Percentiles rank a stretch among this genome's conserved stretches.
Evolutionary conservation across 179 eudicot species (phyloP).

Genomic region (Sideroxylon spinosum): DNA sequence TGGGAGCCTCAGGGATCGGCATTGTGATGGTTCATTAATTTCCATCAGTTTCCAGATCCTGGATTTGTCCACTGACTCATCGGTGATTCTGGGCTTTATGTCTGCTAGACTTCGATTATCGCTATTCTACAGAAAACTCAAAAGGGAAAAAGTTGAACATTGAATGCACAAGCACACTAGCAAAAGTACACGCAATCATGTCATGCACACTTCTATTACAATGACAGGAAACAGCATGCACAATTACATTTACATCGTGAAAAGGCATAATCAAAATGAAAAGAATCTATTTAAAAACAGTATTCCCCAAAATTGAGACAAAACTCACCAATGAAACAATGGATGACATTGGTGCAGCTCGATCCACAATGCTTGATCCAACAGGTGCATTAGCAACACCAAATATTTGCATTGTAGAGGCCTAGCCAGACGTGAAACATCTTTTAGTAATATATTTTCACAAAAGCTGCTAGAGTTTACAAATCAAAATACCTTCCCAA

Average conservation of each 20-base stretch:
- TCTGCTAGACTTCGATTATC: conserved; percentile 40
- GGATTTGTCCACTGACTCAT: conserved; percentile 54
- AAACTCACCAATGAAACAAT: conserved; percentile 48
- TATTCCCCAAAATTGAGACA: not conserved
- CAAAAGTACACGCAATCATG: conserved; percentile 5
- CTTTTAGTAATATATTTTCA: not conserved
- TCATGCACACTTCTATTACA: not conserved
- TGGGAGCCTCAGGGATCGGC: conserved; percentile 59
- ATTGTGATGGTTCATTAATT: conserved; percentile 58
- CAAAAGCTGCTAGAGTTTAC: conserved; percentile 12
- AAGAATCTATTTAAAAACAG: not conserved
- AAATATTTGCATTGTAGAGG: conserved; percentile 49
- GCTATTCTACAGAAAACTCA: conserved; percentile 37
- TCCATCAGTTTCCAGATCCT: conserved; percentile 53
- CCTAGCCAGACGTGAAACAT: conserved; percentile 32
- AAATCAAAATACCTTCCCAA: conserved; percentile 46
- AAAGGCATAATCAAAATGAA: not conserved
- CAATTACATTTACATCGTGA: not conserved
- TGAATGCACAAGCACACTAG: conserved; percentile 7
- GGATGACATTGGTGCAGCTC: conserved; percentile 48
- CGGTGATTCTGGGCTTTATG: conserved; percentile 45
- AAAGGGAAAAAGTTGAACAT: not conserved
- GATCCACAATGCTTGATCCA: conserved; percentile 52
- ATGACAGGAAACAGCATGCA: not conserved
- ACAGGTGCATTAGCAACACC: conserved; percentile 44